Percentiles rank a stretch among this genome's conserved stretches.
These are phyloP conservation scores for Eucalyptus sp. DNA, from an alignment of 345 rosid genomes.

Conservation along the genomic window DNA sequence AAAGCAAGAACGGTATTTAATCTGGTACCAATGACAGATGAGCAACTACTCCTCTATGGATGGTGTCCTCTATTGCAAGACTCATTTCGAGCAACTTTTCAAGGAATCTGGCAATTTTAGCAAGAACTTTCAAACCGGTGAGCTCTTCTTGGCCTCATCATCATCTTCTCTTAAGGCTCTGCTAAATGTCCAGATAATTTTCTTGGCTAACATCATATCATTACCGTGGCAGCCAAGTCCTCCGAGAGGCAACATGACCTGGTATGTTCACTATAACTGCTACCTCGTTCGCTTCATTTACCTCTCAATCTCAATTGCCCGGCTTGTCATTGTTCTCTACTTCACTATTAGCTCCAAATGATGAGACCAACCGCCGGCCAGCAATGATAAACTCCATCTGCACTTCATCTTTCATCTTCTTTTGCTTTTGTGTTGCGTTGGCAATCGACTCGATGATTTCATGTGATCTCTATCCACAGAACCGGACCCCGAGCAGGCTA, in stretches of 20 bases:
- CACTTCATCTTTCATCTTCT: not conserved
- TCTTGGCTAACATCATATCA: not conserved
- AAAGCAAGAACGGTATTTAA: not conserved
- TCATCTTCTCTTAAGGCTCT: not conserved
- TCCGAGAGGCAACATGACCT: conserved; percentile 39
- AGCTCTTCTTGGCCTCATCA: not conserved
- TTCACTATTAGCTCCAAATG: not conserved
- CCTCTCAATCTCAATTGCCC: not conserved
- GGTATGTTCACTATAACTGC: conserved; percentile 20
- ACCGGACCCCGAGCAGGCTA: conserved; percentile 69
- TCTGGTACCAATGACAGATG: conserved; percentile 31
- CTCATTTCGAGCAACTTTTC: conserved; percentile 96
- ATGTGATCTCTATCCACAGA: conserved; percentile 16
- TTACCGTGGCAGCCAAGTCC: conserved; percentile 22
- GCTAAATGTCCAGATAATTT: not conserved
- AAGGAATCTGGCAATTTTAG: conserved; percentile 98
- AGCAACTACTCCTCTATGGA: conserved; percentile 99
- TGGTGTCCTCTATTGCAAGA: conserved; percentile 90
- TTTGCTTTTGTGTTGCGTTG: not conserved
- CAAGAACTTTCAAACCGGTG: conserved; percentile 83
- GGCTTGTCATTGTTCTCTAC: not conserved
- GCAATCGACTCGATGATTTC: not conserved
- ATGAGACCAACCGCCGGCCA: not conserved
- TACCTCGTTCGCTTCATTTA: not conserved
- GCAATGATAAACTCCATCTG: not conserved